A percentile compares a stretch with the other conserved stretches of the same genome.
phyloP scores from a whole-genome alignment of 345 rosid species.

The Brassica rapa region DNA sequence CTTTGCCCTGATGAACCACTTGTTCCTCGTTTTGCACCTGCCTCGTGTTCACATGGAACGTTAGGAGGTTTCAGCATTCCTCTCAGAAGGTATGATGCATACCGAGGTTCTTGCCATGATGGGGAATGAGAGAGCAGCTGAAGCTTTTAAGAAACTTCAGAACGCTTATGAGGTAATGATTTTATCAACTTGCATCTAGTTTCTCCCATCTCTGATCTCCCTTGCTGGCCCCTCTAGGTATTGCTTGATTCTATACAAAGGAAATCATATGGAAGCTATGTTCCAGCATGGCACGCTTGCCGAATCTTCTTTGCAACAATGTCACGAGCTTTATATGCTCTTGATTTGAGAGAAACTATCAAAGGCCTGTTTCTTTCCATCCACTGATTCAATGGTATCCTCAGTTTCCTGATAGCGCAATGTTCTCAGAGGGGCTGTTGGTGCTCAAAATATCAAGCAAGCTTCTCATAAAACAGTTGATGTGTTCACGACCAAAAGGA shows the following conservation, averaged over 20 bases:
- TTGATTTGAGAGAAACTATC: slow-evolving; percentile 41
- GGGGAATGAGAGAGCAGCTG: too few relatives aligned
- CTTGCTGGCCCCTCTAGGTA: too few relatives aligned
- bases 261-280: too few relatives aligned
- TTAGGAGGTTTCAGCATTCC: too few relatives aligned
- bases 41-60: not conserved
- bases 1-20: slow-evolving; percentile 57
- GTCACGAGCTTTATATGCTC: slow-evolving; percentile 49
- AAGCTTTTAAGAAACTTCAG: too few relatives aligned
- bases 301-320: slow-evolving; percentile 51
- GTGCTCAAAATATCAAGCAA: slow-evolving; percentile 50
- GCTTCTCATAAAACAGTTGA: slow-evolving; percentile 40
- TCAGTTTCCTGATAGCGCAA: slow-evolving; percentile 48
- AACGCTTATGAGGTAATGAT: too few relatives aligned
- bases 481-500: slow-evolving; percentile 42
- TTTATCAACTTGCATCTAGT: too few relatives aligned
- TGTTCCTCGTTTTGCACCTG: slow-evolving; percentile 62
- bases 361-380: slow-evolving; percentile 66
- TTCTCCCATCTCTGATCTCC: too few relatives aligned
- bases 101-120: too few relatives aligned
- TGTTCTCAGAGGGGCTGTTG: slow-evolving; percentile 50
- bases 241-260: too few relatives aligned
- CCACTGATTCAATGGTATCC: slow-evolving; percentile 54
- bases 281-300: slow-evolving; percentile 18
- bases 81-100: too few relatives aligned